A percentile compares a stretch with the other conserved stretches of the same genome.
These are phyloP conservation scores for Macrolepiota dolichaula DNA, from an alignment of 768 basidiomycete genomes.

Conservation along the genomic window DNA sequence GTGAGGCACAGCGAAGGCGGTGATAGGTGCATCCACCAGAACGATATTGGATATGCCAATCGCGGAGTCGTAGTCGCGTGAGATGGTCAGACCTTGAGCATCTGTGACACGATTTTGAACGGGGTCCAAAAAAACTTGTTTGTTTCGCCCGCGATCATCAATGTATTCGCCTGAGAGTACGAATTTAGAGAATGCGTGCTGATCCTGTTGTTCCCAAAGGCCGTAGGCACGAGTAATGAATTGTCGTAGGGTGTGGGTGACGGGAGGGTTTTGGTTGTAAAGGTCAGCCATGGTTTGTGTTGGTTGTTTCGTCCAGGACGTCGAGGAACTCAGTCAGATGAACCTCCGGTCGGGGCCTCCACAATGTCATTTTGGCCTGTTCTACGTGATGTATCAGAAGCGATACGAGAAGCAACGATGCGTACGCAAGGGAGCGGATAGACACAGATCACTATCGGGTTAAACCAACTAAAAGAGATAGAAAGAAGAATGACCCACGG, in stretches of 20 bases:
- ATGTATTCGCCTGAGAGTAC: background rate
- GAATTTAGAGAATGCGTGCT: background rate
- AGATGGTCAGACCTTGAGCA: background rate
- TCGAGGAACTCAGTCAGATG: background rate
- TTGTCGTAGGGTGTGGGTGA: background rate
- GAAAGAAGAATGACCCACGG: no score
- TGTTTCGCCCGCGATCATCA: no score
- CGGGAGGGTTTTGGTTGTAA: background rate
- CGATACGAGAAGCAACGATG: no score
- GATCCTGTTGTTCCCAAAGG: background rate
- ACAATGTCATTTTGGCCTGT: background rate
- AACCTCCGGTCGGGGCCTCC: background rate
- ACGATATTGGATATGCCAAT: constrained; percentile 14
- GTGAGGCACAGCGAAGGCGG: background rate
- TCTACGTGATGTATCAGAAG: no score
- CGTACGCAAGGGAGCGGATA: no score
- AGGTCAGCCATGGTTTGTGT: background rate
- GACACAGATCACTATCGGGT: no score
- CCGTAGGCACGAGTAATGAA: background rate
- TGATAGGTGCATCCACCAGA: constrained; percentile 4
- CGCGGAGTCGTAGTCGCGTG: constrained; percentile 19
- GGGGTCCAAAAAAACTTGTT: background rate
- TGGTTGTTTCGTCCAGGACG: no score
- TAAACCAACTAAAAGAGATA: no score
- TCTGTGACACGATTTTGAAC: background rate